Conservation (phyloP, 2,329 filamentous ascomycete species). For the Penicillium sp. region DNA sequence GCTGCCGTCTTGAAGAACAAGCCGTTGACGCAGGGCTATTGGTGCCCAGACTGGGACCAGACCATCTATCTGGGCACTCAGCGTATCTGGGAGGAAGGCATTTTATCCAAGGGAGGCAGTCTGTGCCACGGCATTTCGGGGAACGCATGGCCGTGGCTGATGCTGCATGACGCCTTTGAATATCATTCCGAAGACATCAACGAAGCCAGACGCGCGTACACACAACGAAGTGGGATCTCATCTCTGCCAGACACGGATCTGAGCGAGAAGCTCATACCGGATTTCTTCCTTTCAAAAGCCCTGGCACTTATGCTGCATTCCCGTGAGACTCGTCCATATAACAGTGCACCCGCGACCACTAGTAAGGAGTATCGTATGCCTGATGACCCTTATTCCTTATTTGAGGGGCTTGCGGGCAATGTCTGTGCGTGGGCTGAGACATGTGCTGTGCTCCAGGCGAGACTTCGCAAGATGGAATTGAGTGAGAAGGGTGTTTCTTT, state of each 20-base stretch:
- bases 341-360: slow-evolving; percentile 15
- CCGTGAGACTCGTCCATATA: slow-evolving; percentile 44
- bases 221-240: slow-evolving; percentile 15
- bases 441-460: slow-evolving; percentile 39
- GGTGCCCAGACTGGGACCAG: slow-evolving; percentile 45
- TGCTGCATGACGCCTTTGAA: slow-evolving; percentile 43
- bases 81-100: slow-evolving; percentile 46
- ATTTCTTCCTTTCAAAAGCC: slow-evolving; percentile 44
- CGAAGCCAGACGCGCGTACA: slow-evolving; percentile 28
- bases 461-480: slow-evolving; percentile 39
- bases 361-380: slow-evolving; percentile 43
- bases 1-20: slow-evolving; percentile 36
- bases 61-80: slow-evolving; percentile 38
- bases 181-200: slow-evolving; percentile 31
- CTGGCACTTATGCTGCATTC: slow-evolving; percentile 44
- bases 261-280: slow-evolving; percentile 29
- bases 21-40: slow-evolving; percentile 31
- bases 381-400: slow-evolving; percentile 45
- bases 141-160: slow-evolving; percentile 46
- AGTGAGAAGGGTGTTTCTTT: slow-evolving; percentile 15
- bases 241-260: slow-evolving; percentile 5
- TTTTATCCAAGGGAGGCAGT: slow-evolving; percentile 47
- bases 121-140: slow-evolving; percentile 48
- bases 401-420: slow-evolving; percentile 46
- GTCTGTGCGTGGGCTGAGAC: slow-evolving; percentile 49